These are phyloP conservation scores for Naganishia cerealis DNA, from an alignment of 1,284 basidiomycete genomes.

Conservation along the genomic window DNA sequence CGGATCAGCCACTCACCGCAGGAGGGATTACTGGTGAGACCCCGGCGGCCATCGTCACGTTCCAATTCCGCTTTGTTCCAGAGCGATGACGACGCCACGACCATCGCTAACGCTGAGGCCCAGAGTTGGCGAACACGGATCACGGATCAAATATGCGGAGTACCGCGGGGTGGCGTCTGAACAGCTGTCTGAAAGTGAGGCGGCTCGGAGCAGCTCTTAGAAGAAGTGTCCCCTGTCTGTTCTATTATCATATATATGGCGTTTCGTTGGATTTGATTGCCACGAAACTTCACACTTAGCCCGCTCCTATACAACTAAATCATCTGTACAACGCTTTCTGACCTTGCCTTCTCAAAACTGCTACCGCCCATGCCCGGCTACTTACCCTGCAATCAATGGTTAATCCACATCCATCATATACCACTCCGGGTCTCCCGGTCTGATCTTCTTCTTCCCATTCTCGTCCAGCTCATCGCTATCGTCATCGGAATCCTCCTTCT, in stretches of 20 bases:
- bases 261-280: not conserved
- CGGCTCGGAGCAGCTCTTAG: no score
- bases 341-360: not conserved
- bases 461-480: constrained; percentile 45
- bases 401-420: constrained; percentile 41
- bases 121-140: constrained; percentile 13
- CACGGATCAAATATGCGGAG: no score
- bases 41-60: not conserved
- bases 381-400: not conserved
- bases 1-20: not conserved
- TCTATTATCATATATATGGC: not conserved
- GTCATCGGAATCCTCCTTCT: constrained; percentile 46
- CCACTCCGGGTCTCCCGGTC: constrained; percentile 35
- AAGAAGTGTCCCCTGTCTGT: no score
- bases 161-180: no score
- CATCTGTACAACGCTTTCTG: constrained; percentile 11
- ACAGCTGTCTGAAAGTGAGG: no score
- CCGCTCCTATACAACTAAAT: constrained; percentile 6
- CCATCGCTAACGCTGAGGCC: not conserved
- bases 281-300: not conserved
- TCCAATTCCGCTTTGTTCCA: constrained; percentile 14
- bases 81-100: constrained; percentile 27
- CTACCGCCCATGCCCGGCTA: not conserved
- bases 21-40: constrained; percentile 1
- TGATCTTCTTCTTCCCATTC: constrained; percentile 40